phyloP scores from a whole-genome alignment of 768 basidiomycete species.

The Leucocoprinus birnbaumii region DNA sequence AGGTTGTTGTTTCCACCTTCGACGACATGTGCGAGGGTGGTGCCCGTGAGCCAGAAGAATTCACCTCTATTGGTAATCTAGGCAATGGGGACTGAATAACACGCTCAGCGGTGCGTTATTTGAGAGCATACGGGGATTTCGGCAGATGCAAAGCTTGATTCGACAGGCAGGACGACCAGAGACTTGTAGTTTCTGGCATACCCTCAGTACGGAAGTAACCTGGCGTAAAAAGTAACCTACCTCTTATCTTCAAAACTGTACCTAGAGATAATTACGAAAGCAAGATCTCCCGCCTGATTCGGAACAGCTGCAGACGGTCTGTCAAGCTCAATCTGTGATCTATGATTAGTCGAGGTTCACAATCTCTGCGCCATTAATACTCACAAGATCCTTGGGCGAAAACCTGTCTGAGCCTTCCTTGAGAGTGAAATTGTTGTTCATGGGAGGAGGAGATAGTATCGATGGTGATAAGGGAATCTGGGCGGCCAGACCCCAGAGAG shows the following conservation, averaged over 20 bases:
- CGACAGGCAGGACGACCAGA: conserved; percentile 59
- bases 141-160: conserved; percentile 43
- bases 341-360: not conserved
- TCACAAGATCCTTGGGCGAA: conserved; percentile 64
- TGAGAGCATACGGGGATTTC: conserved; percentile 45
- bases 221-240: conserved; percentile 29
- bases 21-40: conserved; percentile 70
- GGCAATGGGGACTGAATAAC: not conserved
- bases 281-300: conserved; percentile 69
- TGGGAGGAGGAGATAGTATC: conserved; percentile 15
- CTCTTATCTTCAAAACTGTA: conserved; percentile 73
- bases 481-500: conserved; percentile 51
- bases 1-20: conserved; percentile 46
- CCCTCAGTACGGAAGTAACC: not conserved
- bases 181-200: conserved; percentile 76
- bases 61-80: conserved; percentile 67
- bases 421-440: conserved; percentile 46
- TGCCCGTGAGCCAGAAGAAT: conserved; percentile 73
- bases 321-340: conserved; percentile 48
- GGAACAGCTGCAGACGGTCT: conserved; percentile 65
- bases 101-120: not conserved
- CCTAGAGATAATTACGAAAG: conserved; percentile 61
- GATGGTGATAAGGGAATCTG: conserved; percentile 46
- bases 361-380: conserved; percentile 4
- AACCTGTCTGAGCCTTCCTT: conserved; percentile 59